These are phyloP conservation scores for Hemerocallis citrina DNA, from an alignment of 106 monocot genomes.

Conservation along the genomic window DNA sequence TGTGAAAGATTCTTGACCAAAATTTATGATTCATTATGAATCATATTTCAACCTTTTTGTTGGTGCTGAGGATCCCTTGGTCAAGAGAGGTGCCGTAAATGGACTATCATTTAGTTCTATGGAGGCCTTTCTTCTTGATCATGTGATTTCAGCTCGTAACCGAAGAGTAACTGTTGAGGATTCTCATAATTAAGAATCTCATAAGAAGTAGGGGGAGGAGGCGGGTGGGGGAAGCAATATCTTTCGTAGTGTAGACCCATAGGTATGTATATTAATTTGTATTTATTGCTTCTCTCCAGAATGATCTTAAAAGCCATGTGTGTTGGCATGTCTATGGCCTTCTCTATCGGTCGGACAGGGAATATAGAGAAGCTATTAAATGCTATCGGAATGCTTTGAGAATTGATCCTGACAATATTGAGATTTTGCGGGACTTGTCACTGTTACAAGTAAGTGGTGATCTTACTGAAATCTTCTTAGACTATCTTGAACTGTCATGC, in stretches of 20 bases:
- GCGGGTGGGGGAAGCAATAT: too few relatives aligned
- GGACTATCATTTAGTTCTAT: background rate
- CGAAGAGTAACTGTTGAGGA: background rate
- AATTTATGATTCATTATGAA: background rate
- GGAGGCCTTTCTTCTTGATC: background rate
- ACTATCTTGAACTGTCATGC: background rate
- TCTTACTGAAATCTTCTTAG: background rate
- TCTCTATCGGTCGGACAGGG: constrained; percentile 97
- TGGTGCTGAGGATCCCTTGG: background rate
- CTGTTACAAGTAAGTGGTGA: constrained; percentile 64
- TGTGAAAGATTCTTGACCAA: background rate
- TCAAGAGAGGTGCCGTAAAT: background rate
- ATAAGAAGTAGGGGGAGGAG: too few relatives aligned
- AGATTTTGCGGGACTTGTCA: constrained; percentile 91
- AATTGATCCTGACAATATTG: constrained; percentile 96
- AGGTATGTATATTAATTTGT: constrained; percentile 5
- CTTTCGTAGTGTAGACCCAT: too few relatives aligned
- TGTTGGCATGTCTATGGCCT: constrained; percentile 99
- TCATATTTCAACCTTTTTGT: background rate
- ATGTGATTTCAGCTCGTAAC: background rate
- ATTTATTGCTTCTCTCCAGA: constrained; percentile 39
- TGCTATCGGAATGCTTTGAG: constrained; percentile 96
- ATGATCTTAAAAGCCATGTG: constrained; percentile 99
- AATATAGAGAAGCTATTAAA: constrained; percentile 98
- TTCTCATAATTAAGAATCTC: background rate